Evolutionary conservation across 78 protist species (phyloP).

Genomic region (Dictyostelium purpureum): DNA sequence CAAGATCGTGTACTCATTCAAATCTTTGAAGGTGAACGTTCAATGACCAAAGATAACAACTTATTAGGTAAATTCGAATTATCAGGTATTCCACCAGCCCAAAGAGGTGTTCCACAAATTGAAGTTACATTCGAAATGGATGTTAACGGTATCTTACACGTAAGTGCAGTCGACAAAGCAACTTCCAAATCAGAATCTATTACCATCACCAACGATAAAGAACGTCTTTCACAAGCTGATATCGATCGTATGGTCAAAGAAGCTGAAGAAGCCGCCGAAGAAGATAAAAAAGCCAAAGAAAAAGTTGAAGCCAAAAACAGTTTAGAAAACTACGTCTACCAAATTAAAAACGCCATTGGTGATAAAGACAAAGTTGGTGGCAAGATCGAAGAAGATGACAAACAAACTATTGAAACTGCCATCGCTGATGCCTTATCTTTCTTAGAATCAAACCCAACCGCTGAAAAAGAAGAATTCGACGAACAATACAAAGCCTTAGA

Average conservation of each 20-base stretch:
- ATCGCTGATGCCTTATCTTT: conserved; percentile 94
- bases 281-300: conserved; percentile 88
- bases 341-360: conserved; percentile 74
- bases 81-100: conserved; percentile 97
- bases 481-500: conserved; percentile 95
- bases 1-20: conserved; percentile 95
- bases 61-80: conserved; percentile 95
- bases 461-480: conserved; percentile 95
- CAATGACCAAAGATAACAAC: conserved; percentile 96
- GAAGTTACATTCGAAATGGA: conserved; percentile 81
- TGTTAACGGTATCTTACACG: conserved; percentile 94
- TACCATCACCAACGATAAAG: conserved; percentile 85
- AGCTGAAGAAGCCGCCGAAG: conserved; percentile 92
- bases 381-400: conserved; percentile 94
- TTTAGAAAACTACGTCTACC: conserved; percentile 93
- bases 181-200: conserved; percentile 70
- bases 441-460: conserved; percentile 92
- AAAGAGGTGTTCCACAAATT: conserved; percentile 97
- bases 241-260: conserved; percentile 95
- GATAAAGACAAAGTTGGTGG: conserved; percentile 82
- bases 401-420: conserved; percentile 78
- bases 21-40: conserved; percentile 97
- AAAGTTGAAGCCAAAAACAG: conserved; percentile 88
- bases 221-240: conserved; percentile 91
- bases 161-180: conserved; percentile 94